Percentiles rank a stretch among this genome's conserved stretches.
Evolutionary conservation across 2,329 filamentous ascomycete species (phyloP).

Genomic region (Fusarium dlaminii): DNA sequence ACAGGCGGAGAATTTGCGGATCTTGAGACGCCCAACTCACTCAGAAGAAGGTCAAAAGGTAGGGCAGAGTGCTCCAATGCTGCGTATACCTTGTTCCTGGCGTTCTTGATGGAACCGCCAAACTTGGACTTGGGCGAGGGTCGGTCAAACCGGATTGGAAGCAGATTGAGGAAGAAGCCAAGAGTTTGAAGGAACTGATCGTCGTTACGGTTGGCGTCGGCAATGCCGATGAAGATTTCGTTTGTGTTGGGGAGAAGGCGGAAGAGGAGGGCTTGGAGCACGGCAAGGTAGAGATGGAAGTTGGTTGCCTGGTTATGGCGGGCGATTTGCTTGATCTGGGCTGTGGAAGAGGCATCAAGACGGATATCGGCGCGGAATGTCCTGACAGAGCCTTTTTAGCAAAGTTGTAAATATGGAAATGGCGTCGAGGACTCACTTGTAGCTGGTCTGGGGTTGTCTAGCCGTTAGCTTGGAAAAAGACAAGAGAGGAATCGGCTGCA

Average conservation of each 20-base stretch:
- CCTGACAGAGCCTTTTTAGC: neutral
- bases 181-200: neutral
- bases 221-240: neutral
- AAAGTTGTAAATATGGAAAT: neutral
- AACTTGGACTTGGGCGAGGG: neutral
- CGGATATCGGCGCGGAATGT: neutral
- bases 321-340: neutral
- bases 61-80: neutral
- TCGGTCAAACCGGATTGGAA: neutral
- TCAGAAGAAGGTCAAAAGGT: neutral
- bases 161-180: neutral
- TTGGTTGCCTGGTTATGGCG: neutral
- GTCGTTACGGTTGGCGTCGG: neutral
- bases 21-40: neutral
- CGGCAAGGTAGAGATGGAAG: neutral
- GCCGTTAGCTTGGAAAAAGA: neutral
- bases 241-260: neutral
- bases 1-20: neutral
- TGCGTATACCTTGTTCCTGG: neutral
- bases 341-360: neutral
- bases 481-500: neutral
- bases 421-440: neutral
- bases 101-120: neutral
- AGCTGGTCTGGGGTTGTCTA: neutral
- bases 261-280: neutral